Percentiles rank a stretch among this genome's conserved stretches.
Conservation (phyloP, 2,329 filamentous ascomycete species). For the Diplodia corticola region DNA sequence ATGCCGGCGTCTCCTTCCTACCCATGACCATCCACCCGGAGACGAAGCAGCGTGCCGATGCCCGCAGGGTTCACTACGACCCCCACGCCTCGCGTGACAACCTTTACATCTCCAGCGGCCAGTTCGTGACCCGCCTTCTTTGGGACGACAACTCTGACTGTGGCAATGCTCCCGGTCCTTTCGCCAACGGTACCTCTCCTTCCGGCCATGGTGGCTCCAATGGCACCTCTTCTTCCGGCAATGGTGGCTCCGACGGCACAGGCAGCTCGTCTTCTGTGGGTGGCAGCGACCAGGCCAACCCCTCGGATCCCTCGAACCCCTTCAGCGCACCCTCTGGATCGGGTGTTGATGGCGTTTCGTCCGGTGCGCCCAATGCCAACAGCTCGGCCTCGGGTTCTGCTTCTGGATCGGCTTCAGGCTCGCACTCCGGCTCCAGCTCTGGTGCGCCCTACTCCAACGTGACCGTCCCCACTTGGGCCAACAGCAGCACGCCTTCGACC, state of each 20-base stretch:
- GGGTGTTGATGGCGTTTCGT: not conserved
- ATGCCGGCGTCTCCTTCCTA: slow-evolving; percentile 13
- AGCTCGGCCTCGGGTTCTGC: not conserved
- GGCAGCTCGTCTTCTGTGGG: not conserved
- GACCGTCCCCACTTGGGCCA: not conserved
- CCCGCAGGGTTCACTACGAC: slow-evolving; percentile 36
- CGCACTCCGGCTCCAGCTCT: not conserved
- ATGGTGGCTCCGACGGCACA: not conserved
- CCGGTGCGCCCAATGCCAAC: not conserved
- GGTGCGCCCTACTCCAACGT: not conserved
- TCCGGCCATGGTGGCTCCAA: no score
- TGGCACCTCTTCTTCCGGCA: not conserved
- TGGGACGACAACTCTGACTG: not conserved
- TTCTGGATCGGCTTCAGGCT: not conserved
- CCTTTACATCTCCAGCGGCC: slow-evolving; percentile 24
- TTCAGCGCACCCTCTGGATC: not conserved
- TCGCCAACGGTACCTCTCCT: not conserved
- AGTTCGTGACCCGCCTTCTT: slow-evolving; percentile 20
- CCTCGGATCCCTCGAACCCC: not conserved
- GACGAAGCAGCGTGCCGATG: slow-evolving; percentile 30
- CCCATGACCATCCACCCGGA: slow-evolving; percentile 34
- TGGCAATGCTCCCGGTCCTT: not conserved
- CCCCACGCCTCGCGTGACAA: slow-evolving; percentile 32
- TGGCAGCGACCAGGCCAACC: not conserved
- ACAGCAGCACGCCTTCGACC: not conserved